phyloP scores from a whole-genome alignment of 192 early-diverging fungal genomes.

The Coemansia sp. region DNA sequence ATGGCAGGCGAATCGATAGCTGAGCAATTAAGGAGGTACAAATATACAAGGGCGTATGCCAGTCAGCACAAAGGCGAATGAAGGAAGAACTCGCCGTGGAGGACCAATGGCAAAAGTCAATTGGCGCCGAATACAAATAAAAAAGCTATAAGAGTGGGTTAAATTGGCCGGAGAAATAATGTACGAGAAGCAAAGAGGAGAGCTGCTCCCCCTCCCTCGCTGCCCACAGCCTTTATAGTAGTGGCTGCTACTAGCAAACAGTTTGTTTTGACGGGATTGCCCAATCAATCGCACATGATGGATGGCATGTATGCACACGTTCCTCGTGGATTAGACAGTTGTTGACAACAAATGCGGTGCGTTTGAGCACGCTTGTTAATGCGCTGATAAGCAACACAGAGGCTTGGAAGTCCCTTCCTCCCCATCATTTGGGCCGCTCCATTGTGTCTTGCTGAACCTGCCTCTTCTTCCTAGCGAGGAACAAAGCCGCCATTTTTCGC shows the following conservation, averaged over 20 bases:
- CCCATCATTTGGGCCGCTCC: neutral
- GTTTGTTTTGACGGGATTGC: neutral
- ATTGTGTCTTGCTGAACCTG: neutral
- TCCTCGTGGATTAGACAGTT: too few relatives aligned
- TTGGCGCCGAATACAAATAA: too few relatives aligned
- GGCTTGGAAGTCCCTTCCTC: neutral
- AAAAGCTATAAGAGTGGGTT: too few relatives aligned
- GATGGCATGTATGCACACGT: too few relatives aligned
- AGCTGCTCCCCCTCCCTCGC: too few relatives aligned
- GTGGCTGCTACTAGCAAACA: neutral
- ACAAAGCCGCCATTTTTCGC: conserved; percentile 21
- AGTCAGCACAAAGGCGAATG: too few relatives aligned
- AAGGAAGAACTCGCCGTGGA: too few relatives aligned
- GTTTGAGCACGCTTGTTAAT: neutral
- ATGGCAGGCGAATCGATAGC: neutral
- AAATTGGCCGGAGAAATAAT: neutral
- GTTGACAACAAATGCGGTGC: too few relatives aligned
- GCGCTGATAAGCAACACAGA: neutral
- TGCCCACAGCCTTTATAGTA: neutral
- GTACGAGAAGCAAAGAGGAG: neutral
- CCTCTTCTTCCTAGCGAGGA: conserved; percentile 3
- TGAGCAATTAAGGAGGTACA: too few relatives aligned
- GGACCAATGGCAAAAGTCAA: too few relatives aligned
- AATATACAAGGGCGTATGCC: too few relatives aligned
- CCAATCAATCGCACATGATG: neutral